Evolutionary conservation across 257 asterid genomes (phyloP).

Genomic region (Echites panduratus): DNA sequence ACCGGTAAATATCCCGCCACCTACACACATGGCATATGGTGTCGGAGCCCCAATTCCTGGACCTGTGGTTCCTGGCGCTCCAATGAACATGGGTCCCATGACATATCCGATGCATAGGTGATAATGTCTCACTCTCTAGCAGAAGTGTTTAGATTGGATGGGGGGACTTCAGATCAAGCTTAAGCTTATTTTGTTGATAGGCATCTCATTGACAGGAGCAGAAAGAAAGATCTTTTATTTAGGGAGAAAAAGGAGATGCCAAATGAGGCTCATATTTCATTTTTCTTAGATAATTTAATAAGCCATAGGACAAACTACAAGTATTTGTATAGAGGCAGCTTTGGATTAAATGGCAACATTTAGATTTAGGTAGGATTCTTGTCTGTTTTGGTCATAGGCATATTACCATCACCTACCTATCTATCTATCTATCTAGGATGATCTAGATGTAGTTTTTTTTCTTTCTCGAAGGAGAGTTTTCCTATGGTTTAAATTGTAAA

Average conservation of each 20-base stretch:
- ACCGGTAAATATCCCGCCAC: conserved; percentile 48
- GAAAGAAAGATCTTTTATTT: conserved; percentile 9
- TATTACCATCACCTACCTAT: background rate
- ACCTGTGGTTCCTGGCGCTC: conserved; percentile 44
- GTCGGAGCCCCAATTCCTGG: conserved; percentile 48
- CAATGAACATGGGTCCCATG: conserved; percentile 36
- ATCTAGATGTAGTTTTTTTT: background rate
- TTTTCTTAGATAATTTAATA: conserved; percentile 8
- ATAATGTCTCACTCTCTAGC: conserved; percentile 8
- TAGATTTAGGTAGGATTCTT: conserved; percentile 18
- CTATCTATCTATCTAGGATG: background rate
- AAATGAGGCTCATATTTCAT: conserved; percentile 8
- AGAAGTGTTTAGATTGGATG: conserved; percentile 8
- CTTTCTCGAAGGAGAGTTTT: conserved; percentile 5
- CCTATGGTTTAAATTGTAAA: conserved; percentile 21
- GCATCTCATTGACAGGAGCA: conserved; percentile 2
- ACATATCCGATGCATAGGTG: conserved; percentile 49
- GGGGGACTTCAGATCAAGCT: conserved; percentile 7
- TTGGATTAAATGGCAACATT: conserved; percentile 9
- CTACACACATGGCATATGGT: conserved; percentile 46
- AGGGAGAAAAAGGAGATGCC: conserved; percentile 5
- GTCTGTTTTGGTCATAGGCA: conserved; percentile 8
- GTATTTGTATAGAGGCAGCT: conserved; percentile 25
- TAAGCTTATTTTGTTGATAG: conserved; percentile 2
- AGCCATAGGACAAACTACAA: conserved; percentile 18